Base-by-base conservation (phyloP, 192 early-diverging fungal genomes). In the Rhizophagus prolifer region DNA sequence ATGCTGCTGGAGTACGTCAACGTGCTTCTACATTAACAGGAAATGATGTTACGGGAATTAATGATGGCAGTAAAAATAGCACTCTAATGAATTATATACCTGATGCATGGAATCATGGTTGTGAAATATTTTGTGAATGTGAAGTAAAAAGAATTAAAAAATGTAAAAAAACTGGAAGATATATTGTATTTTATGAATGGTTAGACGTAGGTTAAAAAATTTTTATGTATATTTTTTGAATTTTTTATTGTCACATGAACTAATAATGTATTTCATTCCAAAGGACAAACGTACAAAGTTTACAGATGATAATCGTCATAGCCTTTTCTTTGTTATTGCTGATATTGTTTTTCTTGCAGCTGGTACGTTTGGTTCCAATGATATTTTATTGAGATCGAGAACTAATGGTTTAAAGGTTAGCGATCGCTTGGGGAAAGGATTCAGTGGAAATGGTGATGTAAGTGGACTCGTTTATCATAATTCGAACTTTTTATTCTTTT, bases 101-200 rank as follows among this genome's bases (percentile, higher is more conserved):
- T 9, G 84, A 85, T 47, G 84, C 84, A 16, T 85, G 84, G 84
- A 85, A 85, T 72, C 82, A 85, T 28, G 84, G 84, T 14, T 80
- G 80, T 23, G 84, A 85, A 74, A 85, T 85, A 62, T 85, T 83
- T 68, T 81, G 79, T 62, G 58, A 38, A 61, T 72, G 77, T 62
- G 73, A 79, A 26, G 84, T 85, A 26, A 72, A 78, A 58, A 74
- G 82, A 10, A 79, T 85, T 31, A 81, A 82, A 34, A 74, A 74
- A 59, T 34, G 73, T 21, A 75, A 74, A 26, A 78, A 80, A 70
- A 75, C 38, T 6, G 46, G 70, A 23, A 78, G 75, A 46, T 85
- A 79, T 68, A 72, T 85, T 38, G 76, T 85, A 9, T 85, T 79
- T 60, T 85, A 81, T 79, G 82, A 83, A 44, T 85, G 84, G 84